Evolutionary conservation across 2,329 filamentous ascomycete genomes (phyloP).

Genomic region (Colletotrichum spinosum): DNA sequence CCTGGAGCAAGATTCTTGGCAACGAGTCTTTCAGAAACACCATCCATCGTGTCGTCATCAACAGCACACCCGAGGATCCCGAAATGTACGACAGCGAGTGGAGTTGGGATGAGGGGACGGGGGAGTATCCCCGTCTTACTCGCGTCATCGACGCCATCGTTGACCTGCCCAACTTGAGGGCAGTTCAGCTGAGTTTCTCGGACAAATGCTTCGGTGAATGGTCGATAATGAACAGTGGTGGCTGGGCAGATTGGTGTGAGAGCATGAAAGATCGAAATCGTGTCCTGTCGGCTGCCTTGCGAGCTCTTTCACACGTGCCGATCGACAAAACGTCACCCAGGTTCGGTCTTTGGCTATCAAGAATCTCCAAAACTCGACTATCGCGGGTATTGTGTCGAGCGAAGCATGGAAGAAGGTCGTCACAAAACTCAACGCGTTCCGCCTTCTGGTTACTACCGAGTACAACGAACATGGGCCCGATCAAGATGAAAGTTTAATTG

Average conservation of each 20-base stretch:
- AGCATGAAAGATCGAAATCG: slow-evolving; percentile 1
- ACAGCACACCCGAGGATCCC: slow-evolving; percentile 34
- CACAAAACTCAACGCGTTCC: slow-evolving; percentile 36
- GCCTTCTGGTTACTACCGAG: slow-evolving; percentile 29
- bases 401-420: slow-evolving; percentile 26
- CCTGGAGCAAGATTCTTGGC: slow-evolving; percentile 17
- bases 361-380: slow-evolving; percentile 39
- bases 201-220: slow-evolving; percentile 8
- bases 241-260: slow-evolving; percentile 10
- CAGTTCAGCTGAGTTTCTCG: slow-evolving; percentile 28
- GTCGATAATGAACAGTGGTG: too few relatives aligned
- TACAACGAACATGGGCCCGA: slow-evolving; percentile 34
- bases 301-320: slow-evolving; percentile 34
- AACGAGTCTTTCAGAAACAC: slow-evolving; percentile 2
- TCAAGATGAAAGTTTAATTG: slow-evolving; percentile 31
- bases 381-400: slow-evolving; percentile 2
- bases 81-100: not conserved
- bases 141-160: slow-evolving; percentile 27
- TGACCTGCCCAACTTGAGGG: slow-evolving; percentile 29
- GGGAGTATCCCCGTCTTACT: slow-evolving; percentile 9
- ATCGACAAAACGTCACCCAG: not conserved
- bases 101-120: not conserved
- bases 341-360: slow-evolving; percentile 38
- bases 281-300: slow-evolving; percentile 35
- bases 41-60: slow-evolving; percentile 37